Base-by-base conservation (phyloP, 768 basidiomycete species). In the Leccinum variicolor region DNA sequence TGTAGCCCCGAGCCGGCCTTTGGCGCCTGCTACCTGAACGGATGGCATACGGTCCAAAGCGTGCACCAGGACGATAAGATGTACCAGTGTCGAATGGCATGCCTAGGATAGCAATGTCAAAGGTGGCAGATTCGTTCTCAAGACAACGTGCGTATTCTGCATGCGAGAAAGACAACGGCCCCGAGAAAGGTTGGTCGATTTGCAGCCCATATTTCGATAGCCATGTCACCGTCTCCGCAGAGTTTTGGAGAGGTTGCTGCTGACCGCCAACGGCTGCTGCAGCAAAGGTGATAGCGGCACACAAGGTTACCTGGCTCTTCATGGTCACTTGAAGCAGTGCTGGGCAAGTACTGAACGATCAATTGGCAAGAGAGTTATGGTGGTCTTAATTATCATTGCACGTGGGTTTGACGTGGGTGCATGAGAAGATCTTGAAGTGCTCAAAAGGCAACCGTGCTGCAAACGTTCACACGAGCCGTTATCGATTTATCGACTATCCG, bases 11-110 rank as follows among this genome's bases (percentile, higher is more conserved):
- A 71, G 79, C 76, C 43, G 79, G 74, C 59, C 81, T 72, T 64
- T 90, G 87, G 9, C 87, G 78, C 49, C 89, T 77, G 66, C 87
- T 88, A 3, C 90, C 90, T 4, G 86, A 86, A 45, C 94, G 84
- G 62, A 95, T 91, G 9, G 86, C 93, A 67, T 83, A 84, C 1
- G 92, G 92, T 8, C 93, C 93, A 74, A 95, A 95, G 9, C 93
- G 83, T 13, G 92, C 92, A 5, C 92, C 92, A 17, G 72, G 77
- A 6, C 81, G 73, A 57, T 77, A 82, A 1, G 70, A 68, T 11
- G 85, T 83, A 1, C 76, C 79, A 1, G 89, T 92, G 63, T 92
- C 88, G 63, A 91, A 90, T 0, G 89, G 89, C 76, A 90, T 83
- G 8, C 90, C 92, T 6, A 95, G 73, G 36, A 95, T 69, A 1